Base-by-base conservation (phyloP, 371 early-diverging fungal species). In the Cokeromyces recurvatus region DNA sequence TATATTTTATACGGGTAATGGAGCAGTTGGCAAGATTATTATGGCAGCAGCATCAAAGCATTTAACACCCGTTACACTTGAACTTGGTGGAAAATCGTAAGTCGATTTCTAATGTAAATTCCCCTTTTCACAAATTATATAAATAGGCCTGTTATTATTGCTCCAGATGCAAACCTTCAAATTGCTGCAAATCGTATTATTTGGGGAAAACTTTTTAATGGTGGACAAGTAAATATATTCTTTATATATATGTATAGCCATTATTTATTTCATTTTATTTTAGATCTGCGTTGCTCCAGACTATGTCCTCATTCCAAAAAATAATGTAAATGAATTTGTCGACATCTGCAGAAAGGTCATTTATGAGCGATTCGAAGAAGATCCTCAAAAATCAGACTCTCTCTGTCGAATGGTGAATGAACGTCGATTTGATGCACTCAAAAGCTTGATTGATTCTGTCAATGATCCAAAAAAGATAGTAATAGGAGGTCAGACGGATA, bases 1-100 rank as follows among this genome's bases (percentile, higher is more conserved):
- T 62, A 94, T 92, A 53, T 90, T 92, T 43, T 97, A 87, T 64
- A 97, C 97, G 2, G 96, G 97, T 39, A 86, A 78, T 60, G 83
- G 86, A n/a, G 24, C 42, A 11, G 88, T 95, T 20, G 97, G 90
- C 20, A 82, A 74, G 47, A 69, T 91, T 19, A 81, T 93, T 20
- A 85, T 86, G 77, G 45, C 51, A 10, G 91, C 90, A 1, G 94
- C 92, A 4, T 78, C 86, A 17, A 81, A 86, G 51, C 71, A 83
- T 23, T 63, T 91, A 36, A 84, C 91, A 0, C 84, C 88, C 27
- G 84, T 89, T n/a, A 84, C 88, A 4, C 69, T 94, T 22, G 94
- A 94, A 54, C 74, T 94, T 10, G 94, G 94, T 38, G 94, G 94
- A 35, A 93, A 91, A 66, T 71, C 69, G 77, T 69, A 62, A 60